These are phyloP conservation scores for Diaporthe sp. DNA, from an alignment of 2,329 filamentous ascomycete species.

Conservation along the genomic window DNA sequence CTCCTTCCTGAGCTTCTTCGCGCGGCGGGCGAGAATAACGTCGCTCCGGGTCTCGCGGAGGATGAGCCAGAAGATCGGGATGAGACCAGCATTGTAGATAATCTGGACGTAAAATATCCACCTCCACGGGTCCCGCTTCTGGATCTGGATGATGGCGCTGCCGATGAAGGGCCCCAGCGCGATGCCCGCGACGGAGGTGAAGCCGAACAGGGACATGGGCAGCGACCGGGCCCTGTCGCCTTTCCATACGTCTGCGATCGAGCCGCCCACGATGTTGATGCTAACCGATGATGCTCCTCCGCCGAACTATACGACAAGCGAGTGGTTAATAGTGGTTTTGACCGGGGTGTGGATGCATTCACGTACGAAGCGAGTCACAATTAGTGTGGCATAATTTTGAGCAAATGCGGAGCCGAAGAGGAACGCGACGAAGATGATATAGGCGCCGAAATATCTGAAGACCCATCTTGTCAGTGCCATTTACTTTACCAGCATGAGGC, in stretches of 20 bases:
- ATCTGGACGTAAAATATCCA: slow-evolving; percentile 77
- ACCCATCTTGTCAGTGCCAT: neutral
- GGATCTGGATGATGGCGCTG: slow-evolving; percentile 34
- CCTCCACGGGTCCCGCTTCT: slow-evolving; percentile 29
- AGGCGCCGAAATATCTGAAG: slow-evolving; percentile 34
- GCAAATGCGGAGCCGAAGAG: slow-evolving; percentile 36
- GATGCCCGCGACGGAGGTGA: slow-evolving; percentile 37
- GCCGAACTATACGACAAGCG: no score
- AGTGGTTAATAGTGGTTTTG: neutral
- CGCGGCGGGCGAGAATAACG: slow-evolving; percentile 73
- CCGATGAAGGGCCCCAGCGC: slow-evolving; percentile 34
- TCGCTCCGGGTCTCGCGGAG: slow-evolving; percentile 78
- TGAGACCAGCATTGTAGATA: slow-evolving; percentile 52
- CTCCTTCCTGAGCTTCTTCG: slow-evolving; percentile 65
- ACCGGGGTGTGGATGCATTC: neutral
- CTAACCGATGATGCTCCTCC: slow-evolving; percentile 35
- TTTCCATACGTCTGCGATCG: slow-evolving; percentile 38
- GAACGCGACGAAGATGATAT: slow-evolving; percentile 35
- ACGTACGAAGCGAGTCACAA: slow-evolving; percentile 36
- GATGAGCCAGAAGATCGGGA: slow-evolving; percentile 65
- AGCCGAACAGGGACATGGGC: slow-evolving; percentile 36
- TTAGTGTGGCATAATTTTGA: slow-evolving; percentile 34
- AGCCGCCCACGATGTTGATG: slow-evolving; percentile 36
- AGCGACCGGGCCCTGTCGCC: slow-evolving; percentile 36
- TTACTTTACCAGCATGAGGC: no score